Conservation (phyloP, 192 early-diverging fungal genomes). For the Coemansia sp. region DNA sequence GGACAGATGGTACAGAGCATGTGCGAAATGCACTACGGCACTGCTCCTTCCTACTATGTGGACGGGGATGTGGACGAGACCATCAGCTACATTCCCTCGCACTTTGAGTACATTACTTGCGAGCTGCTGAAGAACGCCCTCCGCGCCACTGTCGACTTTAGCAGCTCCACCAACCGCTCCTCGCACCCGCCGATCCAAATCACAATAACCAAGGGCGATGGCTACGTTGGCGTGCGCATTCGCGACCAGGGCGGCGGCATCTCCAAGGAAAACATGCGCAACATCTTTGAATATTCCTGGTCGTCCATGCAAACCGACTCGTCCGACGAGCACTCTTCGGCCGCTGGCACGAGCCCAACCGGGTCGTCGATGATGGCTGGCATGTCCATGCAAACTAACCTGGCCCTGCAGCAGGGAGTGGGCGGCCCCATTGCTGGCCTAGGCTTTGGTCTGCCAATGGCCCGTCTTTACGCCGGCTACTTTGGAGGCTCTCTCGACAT, state of each 20-base stretch:
- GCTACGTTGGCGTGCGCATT: constrained; percentile 80
- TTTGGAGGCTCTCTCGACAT: constrained; percentile 89
- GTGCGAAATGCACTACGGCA: constrained; percentile 88
- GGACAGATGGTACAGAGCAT: constrained; percentile 74
- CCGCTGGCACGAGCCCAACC: not conserved
- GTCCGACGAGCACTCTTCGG: constrained; percentile 26
- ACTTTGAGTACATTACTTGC: constrained; percentile 89
- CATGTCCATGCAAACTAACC: constrained; percentile 66
- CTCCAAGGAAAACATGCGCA: constrained; percentile 62
- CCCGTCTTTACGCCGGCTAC: constrained; percentile 82
- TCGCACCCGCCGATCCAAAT: constrained; percentile 77
- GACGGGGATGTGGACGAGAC: constrained; percentile 51
- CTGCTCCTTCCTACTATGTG: constrained; percentile 66
- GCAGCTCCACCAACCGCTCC: constrained; percentile 39
- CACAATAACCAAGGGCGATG: constrained; percentile 70
- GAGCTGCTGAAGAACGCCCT: constrained; percentile 88
- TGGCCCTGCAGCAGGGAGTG: constrained; percentile 80
- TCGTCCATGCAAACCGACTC: constrained; percentile 78
- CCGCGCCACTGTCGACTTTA: constrained; percentile 79
- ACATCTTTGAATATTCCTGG: constrained; percentile 90
- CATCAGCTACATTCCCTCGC: constrained; percentile 77
- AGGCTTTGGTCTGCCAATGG: constrained; percentile 81
- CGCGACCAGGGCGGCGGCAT: constrained; percentile 92
- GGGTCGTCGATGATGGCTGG: constrained; percentile 20
- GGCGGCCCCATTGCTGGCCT: constrained; percentile 88